These are phyloP conservation scores for Vitis vinifera DNA, from an alignment of 164 flowering plant species.

Conservation along the genomic window ASM3070453v1 NC_081809.1:20135001-20135500, in stretches of 20 bases:
- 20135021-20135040: conserved; percentile 32
- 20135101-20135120: conserved; percentile 36
- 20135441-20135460: conserved; percentile 31
- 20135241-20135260: too few relatives aligned
- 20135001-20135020: conserved; percentile 11
- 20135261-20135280: conserved; percentile 6
- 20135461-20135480: conserved; percentile 13
- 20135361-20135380: conserved; percentile 31
- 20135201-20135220: too few relatives aligned
- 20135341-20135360: conserved; percentile 36
- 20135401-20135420: conserved; percentile 35
- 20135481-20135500: conserved; percentile 2
- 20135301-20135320: conserved; percentile 33
- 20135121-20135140: conserved; percentile 34
- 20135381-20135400: conserved; percentile 40
- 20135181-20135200: conserved; percentile 33
- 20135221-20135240: too few relatives aligned
- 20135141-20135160: conserved; percentile 33
- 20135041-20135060: conserved; percentile 32
- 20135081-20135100: conserved; percentile 33
- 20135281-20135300: conserved; percentile 29
- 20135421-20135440: conserved; percentile 38
- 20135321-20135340: conserved; percentile 27
- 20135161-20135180: conserved; percentile 35
- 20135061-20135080: conserved; percentile 31